phyloP scores from a whole-genome alignment of 352 stramenopile genomes.

The Globisporangium takayamanum region DNA sequence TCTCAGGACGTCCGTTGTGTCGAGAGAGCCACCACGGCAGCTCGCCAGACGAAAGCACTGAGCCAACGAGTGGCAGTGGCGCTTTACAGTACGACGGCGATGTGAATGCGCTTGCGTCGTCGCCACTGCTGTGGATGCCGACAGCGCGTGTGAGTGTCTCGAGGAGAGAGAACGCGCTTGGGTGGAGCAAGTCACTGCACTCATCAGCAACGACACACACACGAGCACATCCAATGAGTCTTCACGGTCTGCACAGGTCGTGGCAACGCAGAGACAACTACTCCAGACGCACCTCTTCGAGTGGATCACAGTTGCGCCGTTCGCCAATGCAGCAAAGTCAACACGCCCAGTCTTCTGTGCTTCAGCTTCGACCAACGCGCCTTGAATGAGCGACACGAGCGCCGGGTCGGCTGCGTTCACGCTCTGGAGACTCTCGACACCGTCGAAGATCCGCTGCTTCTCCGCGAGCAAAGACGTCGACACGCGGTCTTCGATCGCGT shows the following conservation, averaged over 20 bases:
- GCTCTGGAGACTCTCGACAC: slow-evolving; percentile 37
- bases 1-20: slow-evolving; percentile 70
- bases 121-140: slow-evolving; percentile 15
- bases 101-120: slow-evolving; percentile 34
- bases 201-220: slow-evolving; percentile 3
- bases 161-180: slow-evolving; percentile 24
- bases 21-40: slow-evolving; percentile 72
- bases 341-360: slow-evolving; percentile 47
- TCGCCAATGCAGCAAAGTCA: slow-evolving; percentile 61
- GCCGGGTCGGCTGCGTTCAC: slow-evolving; percentile 54
- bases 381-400: slow-evolving; percentile 49
- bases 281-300: slow-evolving; percentile 34
- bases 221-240: background rate
- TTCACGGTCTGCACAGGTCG: background rate
- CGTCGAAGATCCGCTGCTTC: slow-evolving; percentile 47
- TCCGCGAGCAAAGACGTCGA: slow-evolving; percentile 49
- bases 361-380: slow-evolving; percentile 22
- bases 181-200: slow-evolving; percentile 49
- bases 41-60: slow-evolving; percentile 38
- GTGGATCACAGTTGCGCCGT: slow-evolving; percentile 54
- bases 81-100: slow-evolving; percentile 44
- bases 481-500: slow-evolving; percentile 53
- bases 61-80: slow-evolving; percentile 27
- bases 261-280: background rate
- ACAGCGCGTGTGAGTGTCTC: slow-evolving; percentile 25